Evolutionary conservation across 1,139 yeast species (phyloP), one percentile per base, ranked within the genome.

Genomic region (Scheffersomyces lignicola): DNA sequence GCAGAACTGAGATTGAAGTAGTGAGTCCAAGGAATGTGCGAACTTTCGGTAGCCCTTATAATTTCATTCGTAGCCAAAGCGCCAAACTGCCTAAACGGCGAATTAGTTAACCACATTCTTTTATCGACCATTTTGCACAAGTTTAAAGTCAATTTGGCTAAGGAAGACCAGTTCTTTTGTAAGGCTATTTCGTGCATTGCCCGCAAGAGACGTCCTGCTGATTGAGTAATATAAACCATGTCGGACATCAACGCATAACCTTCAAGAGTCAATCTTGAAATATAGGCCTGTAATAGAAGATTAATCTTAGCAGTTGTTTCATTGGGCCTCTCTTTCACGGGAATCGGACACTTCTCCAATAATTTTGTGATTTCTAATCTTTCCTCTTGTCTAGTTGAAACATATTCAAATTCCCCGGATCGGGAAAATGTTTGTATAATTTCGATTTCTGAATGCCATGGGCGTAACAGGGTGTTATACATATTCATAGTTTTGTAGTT

Each of bases 231-330:
- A 51, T 87, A 92, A 3, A 87, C 74, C 97, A 90, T 89, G 62
- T 94, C 99, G 0, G 97, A 81, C 72, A 84, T 79, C 40, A 94
- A 62, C 0, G 97, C 97, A 65, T 87, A 87, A 1, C 97, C 98
- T 2, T 85, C 95, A 11, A 94, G 65, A 8, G 70, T 64, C 26
- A 90, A 62, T 23, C 83, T 62, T 1, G 97, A 86, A 12, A 94
- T 83, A 50, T 86, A 89, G 0, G 96, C 78, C 53, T 94, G 98
- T 9, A 92, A 62, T 25, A 94, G 60, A 5, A 88, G 78, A 47
- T 83, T 88, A 21, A 87, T 77, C 54, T 94, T 94, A 0, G 96
- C 86, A 15, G 79, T 57, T 0, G 94, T 83, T 40, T 87, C 94
- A 31, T 73, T 79, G 0, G 82, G 66, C 4, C 71, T 62, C 45